phyloP scores from a whole-genome alignment of 306 rosid species.

The Ammopiptanthus mongolicus region DNA sequence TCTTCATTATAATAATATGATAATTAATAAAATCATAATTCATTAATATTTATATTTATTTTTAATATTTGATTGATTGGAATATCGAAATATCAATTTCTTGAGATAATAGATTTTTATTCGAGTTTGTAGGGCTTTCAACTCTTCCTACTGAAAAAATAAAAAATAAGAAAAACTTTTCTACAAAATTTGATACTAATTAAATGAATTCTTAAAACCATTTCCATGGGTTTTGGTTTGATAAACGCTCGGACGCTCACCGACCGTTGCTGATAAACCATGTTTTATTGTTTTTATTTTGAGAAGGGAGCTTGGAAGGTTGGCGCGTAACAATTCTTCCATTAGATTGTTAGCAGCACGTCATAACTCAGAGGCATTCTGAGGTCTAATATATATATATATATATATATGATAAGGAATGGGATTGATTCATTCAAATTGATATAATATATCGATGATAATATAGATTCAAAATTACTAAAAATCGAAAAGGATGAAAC shows the following conservation, averaged over 20 bases:
- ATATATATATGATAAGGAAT: too few relatives aligned
- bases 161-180: not conserved
- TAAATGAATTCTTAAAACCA: conserved; percentile 5
- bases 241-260: conserved; percentile 30
- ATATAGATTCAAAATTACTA: too few relatives aligned
- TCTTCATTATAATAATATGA: too few relatives aligned
- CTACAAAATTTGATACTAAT: not conserved
- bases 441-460: too few relatives aligned
- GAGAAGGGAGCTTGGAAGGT: not conserved
- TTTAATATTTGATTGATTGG: too few relatives aligned
- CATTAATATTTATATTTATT: too few relatives aligned
- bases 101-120: too few relatives aligned
- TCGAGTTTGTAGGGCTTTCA: not conserved
- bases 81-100: too few relatives aligned
- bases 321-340: not conserved
- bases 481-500: too few relatives aligned
- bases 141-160: not conserved
- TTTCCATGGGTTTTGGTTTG: conserved; percentile 23
- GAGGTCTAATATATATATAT: too few relatives aligned
- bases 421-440: too few relatives aligned
- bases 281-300: not conserved
- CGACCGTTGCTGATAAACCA: conserved; percentile 28
- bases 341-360: conserved; percentile 25
- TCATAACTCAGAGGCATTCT: not conserved
- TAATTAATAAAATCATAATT: too few relatives aligned